Conservation (phyloP, 192 early-diverging fungal genomes). For the Oehlia diaphana region DNA sequence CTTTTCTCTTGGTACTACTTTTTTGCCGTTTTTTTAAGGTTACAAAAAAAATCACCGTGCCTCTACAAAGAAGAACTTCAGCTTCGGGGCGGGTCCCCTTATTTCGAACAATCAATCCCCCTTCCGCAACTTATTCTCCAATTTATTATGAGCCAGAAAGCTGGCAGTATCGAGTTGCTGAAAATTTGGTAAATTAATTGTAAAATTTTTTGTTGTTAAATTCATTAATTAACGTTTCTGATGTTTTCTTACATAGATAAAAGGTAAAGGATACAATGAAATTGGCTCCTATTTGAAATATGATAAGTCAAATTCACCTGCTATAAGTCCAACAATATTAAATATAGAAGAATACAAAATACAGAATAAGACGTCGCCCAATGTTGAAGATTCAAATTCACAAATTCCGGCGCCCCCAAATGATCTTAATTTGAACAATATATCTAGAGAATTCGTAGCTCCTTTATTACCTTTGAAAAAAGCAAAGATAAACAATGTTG, state of each 20-base stretch:
- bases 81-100: conserved; percentile 7
- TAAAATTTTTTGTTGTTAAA: neutral
- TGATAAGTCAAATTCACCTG: neutral
- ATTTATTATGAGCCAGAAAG: neutral
- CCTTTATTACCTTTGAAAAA: neutral
- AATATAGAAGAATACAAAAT: neutral
- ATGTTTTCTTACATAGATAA: neutral
- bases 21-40: neutral
- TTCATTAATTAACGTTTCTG: neutral
- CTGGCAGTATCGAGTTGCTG: conserved; percentile 27
- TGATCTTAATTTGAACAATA: neutral
- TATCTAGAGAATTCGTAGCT: neutral
- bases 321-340: neutral
- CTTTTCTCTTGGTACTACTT: neutral
- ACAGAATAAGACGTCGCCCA: neutral
- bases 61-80: conserved; percentile 16
- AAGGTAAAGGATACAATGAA: neutral
- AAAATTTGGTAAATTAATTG: conserved; percentile 7
- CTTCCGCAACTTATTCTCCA: neutral
- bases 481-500: neutral
- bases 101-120: neutral
- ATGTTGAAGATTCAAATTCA: conserved; percentile 4
- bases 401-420: neutral
- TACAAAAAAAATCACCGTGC: neutral
- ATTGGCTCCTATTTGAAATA: neutral